phyloP scores from a whole-genome alignment of 78 protist species.

The Planoprotostelium fungivorum region DNA sequence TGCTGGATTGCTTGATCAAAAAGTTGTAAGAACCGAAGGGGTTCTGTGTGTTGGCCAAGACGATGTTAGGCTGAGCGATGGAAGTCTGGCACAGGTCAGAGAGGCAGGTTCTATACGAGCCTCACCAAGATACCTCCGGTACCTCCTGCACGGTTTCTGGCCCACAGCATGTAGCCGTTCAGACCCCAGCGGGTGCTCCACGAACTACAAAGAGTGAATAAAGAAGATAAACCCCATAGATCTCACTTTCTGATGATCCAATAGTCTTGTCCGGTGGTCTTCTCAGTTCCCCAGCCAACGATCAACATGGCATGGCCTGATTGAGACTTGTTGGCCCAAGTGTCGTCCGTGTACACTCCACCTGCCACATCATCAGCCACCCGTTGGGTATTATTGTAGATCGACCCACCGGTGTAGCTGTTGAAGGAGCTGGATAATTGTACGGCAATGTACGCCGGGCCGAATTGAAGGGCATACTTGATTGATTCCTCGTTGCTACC shows the following conservation, averaged over 20 bases:
- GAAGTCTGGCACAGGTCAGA: neutral
- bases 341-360: neutral
- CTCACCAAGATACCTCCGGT: neutral
- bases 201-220: neutral
- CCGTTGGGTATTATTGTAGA: too few species aligned
- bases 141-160: neutral
- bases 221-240: neutral
- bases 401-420: neutral
- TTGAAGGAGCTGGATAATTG: neutral
- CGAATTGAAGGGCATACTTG: neutral
- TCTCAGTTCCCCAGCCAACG: neutral
- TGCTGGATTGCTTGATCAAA: neutral
- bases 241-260: neutral
- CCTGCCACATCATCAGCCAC: neutral
- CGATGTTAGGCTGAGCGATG: neutral
- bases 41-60: neutral
- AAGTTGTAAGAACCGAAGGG: neutral
- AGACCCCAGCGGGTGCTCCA: neutral
- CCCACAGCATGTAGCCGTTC: neutral
- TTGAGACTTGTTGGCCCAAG: neutral
- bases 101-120: too few species aligned
- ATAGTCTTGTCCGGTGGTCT: neutral
- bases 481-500: neutral
- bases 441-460: neutral
- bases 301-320: neutral